Evolutionary conservation across 345 rosid species (phyloP).

Genomic region (Populus davidiana): DNA sequence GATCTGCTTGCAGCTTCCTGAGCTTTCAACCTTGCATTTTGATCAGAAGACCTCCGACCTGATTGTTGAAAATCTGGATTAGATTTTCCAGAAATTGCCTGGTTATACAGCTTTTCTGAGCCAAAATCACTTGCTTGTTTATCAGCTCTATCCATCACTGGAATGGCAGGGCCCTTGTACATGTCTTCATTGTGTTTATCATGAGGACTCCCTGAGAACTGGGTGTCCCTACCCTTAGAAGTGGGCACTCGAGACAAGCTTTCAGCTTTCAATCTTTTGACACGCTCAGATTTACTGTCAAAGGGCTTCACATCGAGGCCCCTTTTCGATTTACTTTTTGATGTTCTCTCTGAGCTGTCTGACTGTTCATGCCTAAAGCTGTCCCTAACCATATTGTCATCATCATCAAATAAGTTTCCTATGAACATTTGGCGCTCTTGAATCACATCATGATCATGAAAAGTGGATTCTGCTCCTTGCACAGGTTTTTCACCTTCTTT

Average conservation of each 20-base stretch:
- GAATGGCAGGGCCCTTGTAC: slow-evolving; percentile 36
- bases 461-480: slow-evolving; percentile 33
- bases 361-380: slow-evolving; percentile 46
- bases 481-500: slow-evolving; percentile 23
- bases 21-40: slow-evolving; percentile 35
- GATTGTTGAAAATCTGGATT: slow-evolving; percentile 41
- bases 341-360: slow-evolving; percentile 44
- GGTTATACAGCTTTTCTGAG: slow-evolving; percentile 39
- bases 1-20: slow-evolving; percentile 44
- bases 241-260: slow-evolving; percentile 38
- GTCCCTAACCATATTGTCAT: slow-evolving; percentile 41
- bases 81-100: slow-evolving; percentile 45
- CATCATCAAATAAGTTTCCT: slow-evolving; percentile 80
- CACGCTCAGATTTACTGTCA: slow-evolving; percentile 42
- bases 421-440: slow-evolving; percentile 59
- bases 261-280: slow-evolving; percentile 57
- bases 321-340: slow-evolving; percentile 50
- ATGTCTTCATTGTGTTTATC: slow-evolving; percentile 32
- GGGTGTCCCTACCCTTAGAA: slow-evolving; percentile 42
- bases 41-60: slow-evolving; percentile 40
- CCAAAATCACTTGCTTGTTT: slow-evolving; percentile 39
- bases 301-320: slow-evolving; percentile 39
- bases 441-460: slow-evolving; percentile 42
- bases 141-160: slow-evolving; percentile 36
- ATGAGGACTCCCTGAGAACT: slow-evolving; percentile 35